Evolutionary conservation across 225 moss, liverwort and hornwort genomes (phyloP).

Genomic region (Physcomitrellopsis africana): DNA sequence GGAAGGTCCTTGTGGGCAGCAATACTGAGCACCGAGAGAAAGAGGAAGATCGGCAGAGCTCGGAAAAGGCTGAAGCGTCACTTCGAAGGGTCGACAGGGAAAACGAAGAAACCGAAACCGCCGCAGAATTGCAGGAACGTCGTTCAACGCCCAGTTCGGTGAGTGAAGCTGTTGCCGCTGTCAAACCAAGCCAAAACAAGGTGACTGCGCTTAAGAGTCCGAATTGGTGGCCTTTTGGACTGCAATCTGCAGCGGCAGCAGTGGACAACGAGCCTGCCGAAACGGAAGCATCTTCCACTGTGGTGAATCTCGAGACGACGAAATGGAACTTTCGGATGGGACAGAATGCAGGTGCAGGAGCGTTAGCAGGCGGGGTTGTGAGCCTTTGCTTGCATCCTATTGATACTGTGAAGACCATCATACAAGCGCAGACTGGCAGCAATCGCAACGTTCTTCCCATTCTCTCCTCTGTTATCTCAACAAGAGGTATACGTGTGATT

Average conservation of each 20-base stretch:
- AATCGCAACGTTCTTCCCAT: slow-evolving; percentile 60
- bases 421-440: slow-evolving; percentile 63
- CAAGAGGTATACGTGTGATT: slow-evolving; percentile 39
- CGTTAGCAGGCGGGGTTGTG: slow-evolving; percentile 58
- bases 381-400: slow-evolving; percentile 68
- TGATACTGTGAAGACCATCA: slow-evolving; percentile 64
- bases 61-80: slow-evolving; percentile 20
- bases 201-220: slow-evolving; percentile 5
- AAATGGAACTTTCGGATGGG: slow-evolving; percentile 69
- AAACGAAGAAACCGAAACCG: slow-evolving; percentile 19
- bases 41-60: slow-evolving; percentile 8
- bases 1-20: neutral
- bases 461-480: slow-evolving; percentile 57
- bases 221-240: slow-evolving; percentile 36
- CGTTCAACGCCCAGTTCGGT: slow-evolving; percentile 8
- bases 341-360: slow-evolving; percentile 65
- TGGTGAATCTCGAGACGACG: slow-evolving; percentile 16
- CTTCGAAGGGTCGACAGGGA: slow-evolving; percentile 7
- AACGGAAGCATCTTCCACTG: neutral
- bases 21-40: neutral
- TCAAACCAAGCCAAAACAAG: slow-evolving; percentile 15
- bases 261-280: slow-evolving; percentile 17
- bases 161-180: slow-evolving; percentile 13
- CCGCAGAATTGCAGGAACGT: slow-evolving; percentile 16
- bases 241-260: slow-evolving; percentile 30